phyloP scores from a whole-genome alignment of 2,329 filamentous ascomycete species.

The Pseudogymnoascus sp. region DNA sequence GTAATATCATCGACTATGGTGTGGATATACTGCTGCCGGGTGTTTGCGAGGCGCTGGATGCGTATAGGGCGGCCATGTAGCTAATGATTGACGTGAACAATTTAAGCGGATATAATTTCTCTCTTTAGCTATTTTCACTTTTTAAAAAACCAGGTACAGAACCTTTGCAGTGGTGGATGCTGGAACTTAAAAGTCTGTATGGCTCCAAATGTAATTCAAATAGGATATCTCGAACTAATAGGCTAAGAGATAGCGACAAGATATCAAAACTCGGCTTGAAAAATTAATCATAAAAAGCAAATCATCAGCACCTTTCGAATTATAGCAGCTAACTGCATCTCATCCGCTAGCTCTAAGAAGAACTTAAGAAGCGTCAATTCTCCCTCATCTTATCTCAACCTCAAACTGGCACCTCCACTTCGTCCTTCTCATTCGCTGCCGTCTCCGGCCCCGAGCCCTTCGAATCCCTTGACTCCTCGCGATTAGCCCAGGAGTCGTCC shows the following conservation, averaged over 20 bases:
- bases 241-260: background rate
- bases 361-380: background rate
- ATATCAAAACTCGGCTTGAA: background rate
- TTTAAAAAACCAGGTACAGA: too few species aligned
- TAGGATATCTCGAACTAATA: background rate
- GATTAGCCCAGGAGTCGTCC: constrained; percentile 14
- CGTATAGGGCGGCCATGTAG: background rate
- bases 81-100: too few species aligned
- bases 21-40: background rate
- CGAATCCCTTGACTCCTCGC: background rate
- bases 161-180: too few species aligned
- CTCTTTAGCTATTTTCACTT: too few species aligned
- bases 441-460: background rate
- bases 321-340: background rate
- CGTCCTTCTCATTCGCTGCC: background rate
- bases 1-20: background rate
- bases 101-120: too few species aligned
- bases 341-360: background rate
- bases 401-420: background rate
- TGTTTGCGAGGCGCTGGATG: background rate
- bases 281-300: background rate
- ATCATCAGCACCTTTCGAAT: background rate
- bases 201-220: background rate
- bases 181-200: background rate
- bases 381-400: background rate